These are phyloP conservation scores for Dactylis glomerata DNA, from an alignment of 176 grass and related monocot species.

Conservation along the genomic window DNA sequence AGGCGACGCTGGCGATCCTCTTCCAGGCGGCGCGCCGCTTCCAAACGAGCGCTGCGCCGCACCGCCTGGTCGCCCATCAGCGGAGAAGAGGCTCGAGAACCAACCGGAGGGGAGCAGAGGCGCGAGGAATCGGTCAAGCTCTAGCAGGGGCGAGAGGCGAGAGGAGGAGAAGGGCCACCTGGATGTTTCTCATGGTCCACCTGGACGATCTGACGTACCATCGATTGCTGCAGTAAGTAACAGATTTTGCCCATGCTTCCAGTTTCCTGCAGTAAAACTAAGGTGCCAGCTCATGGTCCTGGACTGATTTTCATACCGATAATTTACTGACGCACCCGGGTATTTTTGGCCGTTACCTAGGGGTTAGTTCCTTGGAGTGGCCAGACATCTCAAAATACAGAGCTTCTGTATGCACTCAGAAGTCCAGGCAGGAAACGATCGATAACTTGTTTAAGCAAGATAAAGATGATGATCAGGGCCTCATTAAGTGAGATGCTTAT, in stretches of 20 bases:
- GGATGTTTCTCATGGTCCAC: constrained; percentile 66
- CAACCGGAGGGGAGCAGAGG: too few relatives aligned
- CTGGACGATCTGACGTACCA: constrained; percentile 37
- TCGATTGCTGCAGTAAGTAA: constrained; percentile 57
- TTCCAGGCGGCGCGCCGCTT: too few relatives aligned
- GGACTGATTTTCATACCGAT: not conserved
- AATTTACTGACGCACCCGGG: not conserved
- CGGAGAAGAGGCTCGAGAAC: too few relatives aligned
- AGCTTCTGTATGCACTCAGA: constrained; percentile 50
- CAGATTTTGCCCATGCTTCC: not conserved
- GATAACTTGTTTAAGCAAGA: constrained; percentile 53
- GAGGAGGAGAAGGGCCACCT: too few relatives aligned
- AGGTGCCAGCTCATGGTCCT: not conserved
- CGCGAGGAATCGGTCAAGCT: too few relatives aligned
- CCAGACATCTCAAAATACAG: constrained; percentile 62
- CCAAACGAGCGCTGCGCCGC: too few relatives aligned
- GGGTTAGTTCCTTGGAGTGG: constrained; percentile 61
- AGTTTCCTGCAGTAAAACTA: not conserved
- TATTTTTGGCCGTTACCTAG: constrained; percentile 31
- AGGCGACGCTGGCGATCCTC: too few relatives aligned
- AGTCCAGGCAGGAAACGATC: constrained; percentile 47
- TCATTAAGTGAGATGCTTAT: constrained; percentile 34
- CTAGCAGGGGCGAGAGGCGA: too few relatives aligned
- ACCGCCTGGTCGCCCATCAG: too few relatives aligned
- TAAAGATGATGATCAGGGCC: constrained; percentile 28